Base-by-base conservation (phyloP, 495 filamentous ascomycete genomes). In the Aspergillus incahuasiensis region DNA sequence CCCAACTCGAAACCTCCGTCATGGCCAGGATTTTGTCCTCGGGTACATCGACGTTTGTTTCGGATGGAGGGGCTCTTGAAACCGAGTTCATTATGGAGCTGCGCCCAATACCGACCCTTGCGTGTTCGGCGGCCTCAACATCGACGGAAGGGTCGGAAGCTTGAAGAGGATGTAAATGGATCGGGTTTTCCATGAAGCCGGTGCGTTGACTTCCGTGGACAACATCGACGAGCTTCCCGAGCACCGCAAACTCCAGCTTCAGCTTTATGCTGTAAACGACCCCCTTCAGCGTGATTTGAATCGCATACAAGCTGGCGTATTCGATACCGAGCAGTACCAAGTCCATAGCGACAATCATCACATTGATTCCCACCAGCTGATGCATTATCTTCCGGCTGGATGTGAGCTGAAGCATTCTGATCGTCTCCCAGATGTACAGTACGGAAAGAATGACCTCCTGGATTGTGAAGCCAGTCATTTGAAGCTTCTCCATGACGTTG, bases 181-280 rank as follows among this genome's bases (percentile, higher is more conserved):
- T 59, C 0, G 65, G 63, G 43, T 69, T 60, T 6, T 59, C 60
- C 21, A 72, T 32, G 3, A 65, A 63, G 24, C 61, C 55, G 7
- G 69, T 62, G 34, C 63, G 66, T 38, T 67, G 52, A 11, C 66
- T 67, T 1, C 67, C 63, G 40, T 74, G 69, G 7, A 74, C 69
- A 11, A 76, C 59, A 54, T 73, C 65, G 21, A 75, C 67, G 55
- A 84, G 64, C 15, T 75, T 74, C 48, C 83, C 81, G 25, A 86
- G 74, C 43, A 86, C 79, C 12, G 76, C 78, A 52, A 83, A 82
- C 63, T 87, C 84, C 13, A 84, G 69, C 63, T 85, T 86, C 34
- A 87, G 68, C 62, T 87, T 87, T 51, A 86, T 68, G 68, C 83
- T 85, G 68, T 85, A 86, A 3, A 84, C 63, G 55, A 79, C 74